These are phyloP conservation scores for bread wheat (Triticum aestivum) DNA, from an alignment of 176 grass and related monocot genomes.

Conservation along the genomic window DNA sequence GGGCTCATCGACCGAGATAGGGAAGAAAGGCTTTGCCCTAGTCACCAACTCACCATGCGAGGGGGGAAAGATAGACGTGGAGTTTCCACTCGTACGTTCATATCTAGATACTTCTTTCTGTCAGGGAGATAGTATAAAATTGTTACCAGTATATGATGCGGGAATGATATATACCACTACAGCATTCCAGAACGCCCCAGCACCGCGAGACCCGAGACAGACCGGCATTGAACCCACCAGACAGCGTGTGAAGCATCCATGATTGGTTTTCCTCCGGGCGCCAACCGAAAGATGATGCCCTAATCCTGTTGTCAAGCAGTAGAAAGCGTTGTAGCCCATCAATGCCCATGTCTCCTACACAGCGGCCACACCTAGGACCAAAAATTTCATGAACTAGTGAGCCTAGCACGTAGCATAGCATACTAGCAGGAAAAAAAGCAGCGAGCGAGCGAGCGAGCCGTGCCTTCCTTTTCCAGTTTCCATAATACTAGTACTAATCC, in stretches of 20 bases:
- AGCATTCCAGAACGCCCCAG: neutral
- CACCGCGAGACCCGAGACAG: no score
- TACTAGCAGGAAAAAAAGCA: neutral
- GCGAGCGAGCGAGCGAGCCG: neutral
- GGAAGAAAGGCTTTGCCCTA: no score
- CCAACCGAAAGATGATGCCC: neutral
- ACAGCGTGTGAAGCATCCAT: neutral
- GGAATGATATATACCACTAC: neutral
- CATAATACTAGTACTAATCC: neutral
- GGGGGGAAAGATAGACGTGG: no score
- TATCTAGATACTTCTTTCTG: no score
- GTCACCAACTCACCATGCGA: no score
- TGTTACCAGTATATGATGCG: neutral
- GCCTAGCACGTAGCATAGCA: neutral
- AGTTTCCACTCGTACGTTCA: no score
- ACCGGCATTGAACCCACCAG: no score
- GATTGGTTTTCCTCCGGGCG: neutral
- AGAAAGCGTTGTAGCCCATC: conserved; percentile 37
- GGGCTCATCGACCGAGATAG: no score
- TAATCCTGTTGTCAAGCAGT: conserved; percentile 30
- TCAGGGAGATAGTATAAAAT: no score
- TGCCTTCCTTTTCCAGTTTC: neutral
- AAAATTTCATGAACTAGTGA: conserved; percentile 3
- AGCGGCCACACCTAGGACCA: conserved; percentile 11
- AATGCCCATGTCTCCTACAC: conserved; percentile 33